A percentile compares a stretch with the other conserved stretches of the same genome.
These are phyloP conservation scores for Cordyceps cateniannulata DNA, from an alignment of 2,329 filamentous ascomycete species.

Conservation along the genomic window DNA sequence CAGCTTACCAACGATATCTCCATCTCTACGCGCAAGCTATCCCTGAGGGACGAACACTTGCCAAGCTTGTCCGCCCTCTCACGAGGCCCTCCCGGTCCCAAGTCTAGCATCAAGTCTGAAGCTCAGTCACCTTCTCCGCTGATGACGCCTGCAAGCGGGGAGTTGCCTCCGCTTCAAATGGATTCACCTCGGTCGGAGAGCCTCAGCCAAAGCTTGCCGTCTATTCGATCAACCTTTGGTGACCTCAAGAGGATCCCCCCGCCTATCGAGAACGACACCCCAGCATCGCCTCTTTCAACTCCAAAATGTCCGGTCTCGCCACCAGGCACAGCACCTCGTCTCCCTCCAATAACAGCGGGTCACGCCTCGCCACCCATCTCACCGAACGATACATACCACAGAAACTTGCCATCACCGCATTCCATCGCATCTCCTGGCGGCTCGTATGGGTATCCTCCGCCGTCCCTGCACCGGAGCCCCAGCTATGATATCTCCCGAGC, in stretches of 20 bases:
- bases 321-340: slow-evolving; percentile 25
- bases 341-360: slow-evolving; percentile 23
- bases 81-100: slow-evolving; percentile 7
- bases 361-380: slow-evolving; percentile 42
- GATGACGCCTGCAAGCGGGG: slow-evolving; percentile 21
- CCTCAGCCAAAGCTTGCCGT: slow-evolving; percentile 31
- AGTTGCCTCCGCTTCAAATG: slow-evolving; percentile 32
- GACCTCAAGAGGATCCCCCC: slow-evolving; percentile 27
- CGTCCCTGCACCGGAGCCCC: slow-evolving; percentile 15
- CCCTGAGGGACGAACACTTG: slow-evolving; percentile 27
- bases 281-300: slow-evolving; percentile 18
- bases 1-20: slow-evolving; percentile 9
- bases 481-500: not conserved
- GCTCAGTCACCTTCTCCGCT: slow-evolving; percentile 20
- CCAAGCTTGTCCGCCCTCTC: slow-evolving; percentile 12
- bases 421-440: slow-evolving; percentile 31
- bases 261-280: slow-evolving; percentile 26
- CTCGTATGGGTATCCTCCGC: slow-evolving; percentile 30
- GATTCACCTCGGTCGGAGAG: slow-evolving; percentile 29
- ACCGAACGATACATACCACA: slow-evolving; percentile 39
- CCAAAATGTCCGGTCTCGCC: slow-evolving; percentile 30
- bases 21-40: slow-evolving; percentile 20
- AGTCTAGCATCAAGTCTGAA: slow-evolving; percentile 14
- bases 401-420: slow-evolving; percentile 42
- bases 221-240: slow-evolving; percentile 31